Evolutionary conservation across 495 filamentous ascomycete genomes (phyloP).

Genomic region (Aspergillus incahuasiensis): DNA sequence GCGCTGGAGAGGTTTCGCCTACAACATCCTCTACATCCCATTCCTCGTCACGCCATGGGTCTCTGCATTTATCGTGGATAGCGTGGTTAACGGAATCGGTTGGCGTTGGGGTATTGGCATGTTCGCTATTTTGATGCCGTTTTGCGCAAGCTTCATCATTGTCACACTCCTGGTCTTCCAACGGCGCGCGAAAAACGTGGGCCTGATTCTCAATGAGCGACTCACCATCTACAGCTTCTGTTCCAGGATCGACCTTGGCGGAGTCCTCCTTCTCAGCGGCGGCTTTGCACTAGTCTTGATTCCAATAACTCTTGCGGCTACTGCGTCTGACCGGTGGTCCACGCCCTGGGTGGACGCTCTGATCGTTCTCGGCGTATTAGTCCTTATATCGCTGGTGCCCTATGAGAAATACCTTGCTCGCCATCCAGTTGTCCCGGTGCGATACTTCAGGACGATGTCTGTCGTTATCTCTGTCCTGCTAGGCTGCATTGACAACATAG

Average conservation of each 20-base stretch:
- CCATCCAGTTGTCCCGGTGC: conserved; percentile 41
- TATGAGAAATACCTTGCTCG: conserved; percentile 41
- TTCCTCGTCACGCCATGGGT: conserved; percentile 45
- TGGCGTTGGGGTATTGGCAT: conserved; percentile 52
- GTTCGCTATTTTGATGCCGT: conserved; percentile 46
- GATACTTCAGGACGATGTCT: conserved; percentile 38
- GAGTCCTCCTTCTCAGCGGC: conserved; percentile 36
- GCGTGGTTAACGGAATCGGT: conserved; percentile 41
- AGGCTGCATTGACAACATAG: conserved; percentile 36
- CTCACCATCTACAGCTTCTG: conserved; percentile 39
- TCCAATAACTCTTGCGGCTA: conserved; percentile 39
- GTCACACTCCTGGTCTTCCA: conserved; percentile 42
- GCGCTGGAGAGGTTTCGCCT: conserved; percentile 43
- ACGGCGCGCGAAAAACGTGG: conserved; percentile 28
- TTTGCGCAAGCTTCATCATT: conserved; percentile 43
- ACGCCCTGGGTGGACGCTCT: conserved; percentile 41
- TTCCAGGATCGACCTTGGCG: conserved; percentile 43
- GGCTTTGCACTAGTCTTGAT: conserved; percentile 33
- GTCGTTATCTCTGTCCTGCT: conserved; percentile 36
- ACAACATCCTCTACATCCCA: conserved; percentile 41
- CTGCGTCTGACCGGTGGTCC: conserved; percentile 33
- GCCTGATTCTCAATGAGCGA: conserved; percentile 27
- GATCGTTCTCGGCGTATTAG: conserved; percentile 33
- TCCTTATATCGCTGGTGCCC: conserved; percentile 34
- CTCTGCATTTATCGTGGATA: conserved; percentile 40